Evolutionary conservation across 2,329 filamentous ascomycete species (phyloP).

Genomic region (Monosporascus ibericus): DNA sequence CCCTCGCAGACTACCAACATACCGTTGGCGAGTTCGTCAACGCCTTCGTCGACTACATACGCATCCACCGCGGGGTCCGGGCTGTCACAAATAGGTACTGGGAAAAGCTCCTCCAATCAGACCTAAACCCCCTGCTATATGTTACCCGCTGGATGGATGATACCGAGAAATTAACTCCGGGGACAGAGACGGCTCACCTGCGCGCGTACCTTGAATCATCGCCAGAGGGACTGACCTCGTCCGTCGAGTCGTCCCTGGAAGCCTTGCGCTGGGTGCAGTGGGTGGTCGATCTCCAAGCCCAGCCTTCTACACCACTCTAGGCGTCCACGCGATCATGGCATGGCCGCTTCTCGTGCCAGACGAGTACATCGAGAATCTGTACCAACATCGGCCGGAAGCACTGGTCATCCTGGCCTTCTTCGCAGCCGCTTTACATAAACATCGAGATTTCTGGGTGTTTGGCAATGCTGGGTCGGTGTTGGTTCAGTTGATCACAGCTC

Average conservation of each 20-base stretch:
- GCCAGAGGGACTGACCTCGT: neutral
- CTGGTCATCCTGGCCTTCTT: conserved; percentile 31
- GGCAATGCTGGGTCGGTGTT: neutral
- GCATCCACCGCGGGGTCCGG: conserved; percentile 24
- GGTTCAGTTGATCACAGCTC: too few species aligned
- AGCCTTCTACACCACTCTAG: neutral
- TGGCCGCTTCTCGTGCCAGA: conserved; percentile 30
- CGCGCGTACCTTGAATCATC: neutral
- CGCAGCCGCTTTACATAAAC: conserved; percentile 25
- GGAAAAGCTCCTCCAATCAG: conserved; percentile 12
- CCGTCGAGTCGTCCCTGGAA: neutral
- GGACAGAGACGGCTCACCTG: neutral
- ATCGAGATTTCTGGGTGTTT: conserved; percentile 17
- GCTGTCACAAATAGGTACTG: conserved; percentile 14
- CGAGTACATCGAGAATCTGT: conserved; percentile 25
- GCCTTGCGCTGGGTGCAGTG: neutral
- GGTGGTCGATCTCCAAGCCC: neutral
- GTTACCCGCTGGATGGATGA: neutral
- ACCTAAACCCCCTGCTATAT: neutral
- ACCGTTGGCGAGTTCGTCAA: conserved; percentile 22
- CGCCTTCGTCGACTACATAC: conserved; percentile 22
- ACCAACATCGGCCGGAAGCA: conserved; percentile 24
- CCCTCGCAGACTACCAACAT: conserved; percentile 22
- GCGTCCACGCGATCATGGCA: conserved; percentile 19
- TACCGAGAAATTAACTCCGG: neutral